Percentiles rank a stretch among this genome's conserved stretches.
Evolutionary conservation across 768 basidiomycete genomes (phyloP).

Genomic region (Suillus placidus): DNA sequence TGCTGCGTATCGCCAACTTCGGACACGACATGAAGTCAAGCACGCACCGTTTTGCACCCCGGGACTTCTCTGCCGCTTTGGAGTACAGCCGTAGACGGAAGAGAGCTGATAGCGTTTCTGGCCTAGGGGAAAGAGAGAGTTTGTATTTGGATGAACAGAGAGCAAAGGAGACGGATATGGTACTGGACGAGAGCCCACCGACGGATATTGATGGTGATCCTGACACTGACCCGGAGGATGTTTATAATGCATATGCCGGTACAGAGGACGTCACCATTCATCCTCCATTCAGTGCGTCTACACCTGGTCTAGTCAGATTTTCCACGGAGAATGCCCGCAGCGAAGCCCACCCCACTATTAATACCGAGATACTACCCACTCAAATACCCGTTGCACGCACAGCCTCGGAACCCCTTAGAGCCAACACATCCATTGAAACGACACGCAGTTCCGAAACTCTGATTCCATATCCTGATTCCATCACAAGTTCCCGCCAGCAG

Average conservation of each 20-base stretch:
- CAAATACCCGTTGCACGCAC: slow-evolving; percentile 42
- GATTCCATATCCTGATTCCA: slow-evolving; percentile 37
- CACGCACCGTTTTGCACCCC: slow-evolving; percentile 27
- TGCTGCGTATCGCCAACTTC: slow-evolving; percentile 87
- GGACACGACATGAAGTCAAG: slow-evolving; percentile 58
- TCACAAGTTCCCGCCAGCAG: slow-evolving; percentile 28
- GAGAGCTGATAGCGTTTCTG: slow-evolving; percentile 68
- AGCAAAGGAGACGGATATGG: slow-evolving; percentile 48
- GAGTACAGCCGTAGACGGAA: slow-evolving; percentile 44
- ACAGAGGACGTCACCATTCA: slow-evolving; percentile 19
- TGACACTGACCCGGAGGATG: slow-evolving; percentile 43
- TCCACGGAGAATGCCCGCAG: slow-evolving; percentile 37
- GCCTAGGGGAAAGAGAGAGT: slow-evolving; percentile 59
- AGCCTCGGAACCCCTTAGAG: slow-evolving; percentile 49
- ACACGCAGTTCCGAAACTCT: slow-evolving; percentile 45
- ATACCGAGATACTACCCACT: slow-evolving; percentile 43
- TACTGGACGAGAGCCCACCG: slow-evolving; percentile 74
- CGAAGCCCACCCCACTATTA: slow-evolving; percentile 42
- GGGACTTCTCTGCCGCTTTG: slow-evolving; percentile 26
- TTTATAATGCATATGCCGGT: slow-evolving; percentile 40
- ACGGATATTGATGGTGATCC: slow-evolving; percentile 70
- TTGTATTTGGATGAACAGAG: slow-evolving; percentile 68
- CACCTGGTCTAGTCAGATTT: slow-evolving; percentile 22
- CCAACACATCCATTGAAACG: slow-evolving; percentile 44
- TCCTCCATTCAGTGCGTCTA: slow-evolving; percentile 22